Percentiles rank a stretch among this genome's conserved stretches.
Evolutionary conservation across 2,329 filamentous ascomycete genomes (phyloP).

Genomic region (Aspergillus aculeatus): DNA sequence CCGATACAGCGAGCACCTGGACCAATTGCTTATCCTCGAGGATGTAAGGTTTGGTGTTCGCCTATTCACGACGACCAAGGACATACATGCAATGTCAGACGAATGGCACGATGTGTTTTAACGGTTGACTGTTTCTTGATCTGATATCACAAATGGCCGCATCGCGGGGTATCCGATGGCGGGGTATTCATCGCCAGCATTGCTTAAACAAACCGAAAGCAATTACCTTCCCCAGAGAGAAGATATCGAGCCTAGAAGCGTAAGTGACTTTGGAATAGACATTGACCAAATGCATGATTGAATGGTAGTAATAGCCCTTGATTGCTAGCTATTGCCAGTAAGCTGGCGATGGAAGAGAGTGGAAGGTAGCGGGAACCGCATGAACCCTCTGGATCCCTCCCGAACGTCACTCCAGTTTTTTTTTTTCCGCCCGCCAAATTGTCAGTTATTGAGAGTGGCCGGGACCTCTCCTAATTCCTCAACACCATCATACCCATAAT

Average conservation of each 20-base stretch:
- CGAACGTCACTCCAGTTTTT: conserved; percentile 13
- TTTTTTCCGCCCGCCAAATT: conserved; percentile 12
- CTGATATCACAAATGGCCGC: conserved; percentile 12
- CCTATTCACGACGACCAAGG: background rate
- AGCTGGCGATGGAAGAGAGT: conserved; percentile 18
- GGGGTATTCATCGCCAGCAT: conserved; percentile 12
- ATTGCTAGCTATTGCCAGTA: background rate
- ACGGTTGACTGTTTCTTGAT: background rate
- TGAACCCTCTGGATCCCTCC: conserved; percentile 27
- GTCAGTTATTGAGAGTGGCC: background rate
- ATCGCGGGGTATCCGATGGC: conserved; percentile 20
- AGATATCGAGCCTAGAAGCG: background rate
- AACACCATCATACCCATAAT: conserved; percentile 5
- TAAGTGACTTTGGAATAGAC: background rate
- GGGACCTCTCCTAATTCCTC: background rate
- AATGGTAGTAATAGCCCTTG: background rate
- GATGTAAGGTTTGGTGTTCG: background rate
- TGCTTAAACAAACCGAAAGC: background rate
- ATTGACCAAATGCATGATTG: background rate
- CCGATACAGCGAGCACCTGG: background rate
- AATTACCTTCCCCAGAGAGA: background rate
- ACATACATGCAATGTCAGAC: background rate
- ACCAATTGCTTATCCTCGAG: background rate
- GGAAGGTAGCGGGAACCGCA: conserved; percentile 25
- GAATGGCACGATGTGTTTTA: background rate